phyloP scores from a whole-genome alignment of 1,139 yeast species.

The Hyphopichia fennica region DNA sequence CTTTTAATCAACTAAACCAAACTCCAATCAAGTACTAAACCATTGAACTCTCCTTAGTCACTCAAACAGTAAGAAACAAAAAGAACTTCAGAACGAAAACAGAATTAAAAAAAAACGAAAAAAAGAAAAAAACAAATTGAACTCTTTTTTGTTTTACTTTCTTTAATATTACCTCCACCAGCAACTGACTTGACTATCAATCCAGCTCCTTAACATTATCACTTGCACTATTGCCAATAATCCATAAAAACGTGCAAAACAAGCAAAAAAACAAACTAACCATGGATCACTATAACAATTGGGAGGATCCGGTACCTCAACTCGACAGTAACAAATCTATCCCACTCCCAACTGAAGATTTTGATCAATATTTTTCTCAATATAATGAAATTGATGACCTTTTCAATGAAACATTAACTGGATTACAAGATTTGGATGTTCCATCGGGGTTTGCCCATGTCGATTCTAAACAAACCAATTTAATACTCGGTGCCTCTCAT shows the following conservation, averaged over 20 bases:
- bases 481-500: not conserved
- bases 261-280: not conserved
- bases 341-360: constrained; percentile 45
- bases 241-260: too few relatives aligned
- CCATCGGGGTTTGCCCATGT: constrained; percentile 36
- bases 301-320: not conserved
- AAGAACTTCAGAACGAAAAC: too few relatives aligned
- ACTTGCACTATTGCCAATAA: not conserved
- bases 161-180: too few relatives aligned
- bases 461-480: not conserved
- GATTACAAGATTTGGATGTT: constrained; percentile 54
- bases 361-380: constrained; percentile 37
- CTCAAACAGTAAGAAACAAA: too few relatives aligned
- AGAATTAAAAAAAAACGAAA: too few relatives aligned
- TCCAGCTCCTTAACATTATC: not conserved
- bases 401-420: constrained; percentile 44
- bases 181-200: too few relatives aligned
- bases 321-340: constrained; percentile 7
- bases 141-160: too few relatives aligned
- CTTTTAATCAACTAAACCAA: too few relatives aligned
- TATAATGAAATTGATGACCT: constrained; percentile 41
- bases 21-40: too few relatives aligned
- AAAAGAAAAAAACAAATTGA: too few relatives aligned
- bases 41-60: too few relatives aligned
- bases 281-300: not conserved